phyloP scores from a whole-genome alignment of 352 stramenopile species.

The Phytophthora sojae region DNA sequence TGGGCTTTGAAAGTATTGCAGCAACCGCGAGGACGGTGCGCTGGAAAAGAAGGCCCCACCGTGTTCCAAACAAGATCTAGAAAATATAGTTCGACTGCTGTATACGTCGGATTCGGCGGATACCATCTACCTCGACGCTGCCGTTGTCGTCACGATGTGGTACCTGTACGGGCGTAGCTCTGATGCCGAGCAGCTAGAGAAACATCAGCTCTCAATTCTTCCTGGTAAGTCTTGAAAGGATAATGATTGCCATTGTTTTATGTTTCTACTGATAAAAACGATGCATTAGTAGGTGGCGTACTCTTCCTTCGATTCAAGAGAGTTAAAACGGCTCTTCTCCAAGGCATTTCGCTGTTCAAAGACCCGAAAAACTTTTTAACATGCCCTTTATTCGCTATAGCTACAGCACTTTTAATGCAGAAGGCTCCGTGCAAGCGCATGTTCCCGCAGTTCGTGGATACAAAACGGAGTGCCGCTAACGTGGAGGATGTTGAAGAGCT shows the following conservation, averaged over 20 bases:
- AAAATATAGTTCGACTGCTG: no score
- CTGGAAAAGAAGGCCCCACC: constrained; percentile 17
- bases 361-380: constrained; percentile 15
- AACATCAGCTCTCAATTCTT: constrained; percentile 22
- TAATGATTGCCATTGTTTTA: not conserved
- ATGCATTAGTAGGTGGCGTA: constrained; percentile 10
- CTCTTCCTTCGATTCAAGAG: constrained; percentile 26
- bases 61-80: constrained; percentile 6
- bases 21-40: constrained; percentile 15
- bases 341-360: constrained; percentile 19
- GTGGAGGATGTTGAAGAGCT: constrained; percentile 3
- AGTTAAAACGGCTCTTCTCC: constrained; percentile 11
- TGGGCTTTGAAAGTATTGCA: constrained; percentile 14
- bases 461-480: not conserved
- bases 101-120: no score
- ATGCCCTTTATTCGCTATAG: constrained; percentile 16
- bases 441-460: constrained; percentile 6
- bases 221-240: constrained; percentile 1
- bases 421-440: not conserved
- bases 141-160: no score
- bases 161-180: no score
- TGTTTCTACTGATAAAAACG: not conserved
- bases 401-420: constrained; percentile 10
- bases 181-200: no score
- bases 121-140: no score